Conservation (phyloP, 805 yeast species). For the Candida tammaniensis region DNA sequence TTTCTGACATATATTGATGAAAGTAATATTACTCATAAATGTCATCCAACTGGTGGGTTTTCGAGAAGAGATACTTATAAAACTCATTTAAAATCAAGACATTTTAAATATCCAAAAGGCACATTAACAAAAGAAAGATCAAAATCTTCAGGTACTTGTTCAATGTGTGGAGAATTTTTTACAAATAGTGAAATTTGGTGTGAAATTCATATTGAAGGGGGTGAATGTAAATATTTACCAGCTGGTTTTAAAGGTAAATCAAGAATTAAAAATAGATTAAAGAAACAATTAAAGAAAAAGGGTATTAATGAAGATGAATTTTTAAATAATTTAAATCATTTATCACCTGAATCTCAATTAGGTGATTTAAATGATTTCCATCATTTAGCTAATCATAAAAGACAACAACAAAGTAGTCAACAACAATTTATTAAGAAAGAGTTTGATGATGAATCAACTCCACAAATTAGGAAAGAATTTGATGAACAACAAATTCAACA, state of each 20-base stretch:
- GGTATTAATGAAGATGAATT: conserved; percentile 16
- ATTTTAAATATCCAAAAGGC: conserved; percentile 56
- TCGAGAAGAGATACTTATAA: conserved; percentile 59
- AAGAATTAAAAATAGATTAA: conserved; percentile 40
- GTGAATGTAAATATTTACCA: conserved; percentile 46
- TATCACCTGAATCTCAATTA: conserved; percentile 5
- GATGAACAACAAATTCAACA: neutral
- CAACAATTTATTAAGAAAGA: neutral
- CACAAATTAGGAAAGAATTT: neutral
- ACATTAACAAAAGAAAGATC: conserved; percentile 45
- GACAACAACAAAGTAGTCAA: conserved; percentile 5
- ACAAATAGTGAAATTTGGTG: conserved; percentile 51
- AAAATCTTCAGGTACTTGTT: conserved; percentile 47
- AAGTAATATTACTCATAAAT: conserved; percentile 40
- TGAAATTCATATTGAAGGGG: conserved; percentile 48
- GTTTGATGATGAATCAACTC: neutral
- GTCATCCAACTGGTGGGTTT: conserved; percentile 59
- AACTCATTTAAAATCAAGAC: conserved; percentile 55
- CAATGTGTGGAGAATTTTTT: conserved; percentile 52
- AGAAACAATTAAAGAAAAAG: conserved; percentile 33
- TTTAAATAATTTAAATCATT: conserved; percentile 6
- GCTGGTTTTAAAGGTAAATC: conserved; percentile 44
- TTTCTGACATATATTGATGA: conserved; percentile 36
- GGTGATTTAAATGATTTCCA: conserved; percentile 5
- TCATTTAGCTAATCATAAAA: conserved; percentile 3